Evolutionary conservation across 805 yeast species (phyloP).

Genomic region (Ogataea paraovalis): DNA sequence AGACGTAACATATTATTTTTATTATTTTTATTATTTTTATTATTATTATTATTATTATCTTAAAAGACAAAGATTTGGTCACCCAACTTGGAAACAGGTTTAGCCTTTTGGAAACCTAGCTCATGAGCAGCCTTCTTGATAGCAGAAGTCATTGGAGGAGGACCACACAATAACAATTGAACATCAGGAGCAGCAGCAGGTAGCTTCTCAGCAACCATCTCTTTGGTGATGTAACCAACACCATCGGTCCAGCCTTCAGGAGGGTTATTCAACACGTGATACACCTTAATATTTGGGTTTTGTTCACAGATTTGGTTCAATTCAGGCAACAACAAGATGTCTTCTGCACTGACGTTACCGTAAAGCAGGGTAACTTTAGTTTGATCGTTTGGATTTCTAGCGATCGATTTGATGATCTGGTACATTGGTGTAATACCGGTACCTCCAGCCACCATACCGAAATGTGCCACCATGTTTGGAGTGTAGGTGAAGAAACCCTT

Average conservation of each 20-base stretch:
- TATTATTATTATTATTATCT: too few species aligned
- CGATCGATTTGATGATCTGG: conserved; percentile 82
- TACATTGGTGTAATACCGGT: conserved; percentile 98
- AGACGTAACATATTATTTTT: too few species aligned
- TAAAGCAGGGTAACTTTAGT: conserved; percentile 73
- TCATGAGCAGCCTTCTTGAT: conserved; percentile 72
- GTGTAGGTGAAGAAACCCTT: conserved; percentile 82
- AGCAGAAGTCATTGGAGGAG: conserved; percentile 87
- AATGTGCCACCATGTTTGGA: conserved; percentile 67
- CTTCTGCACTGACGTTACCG: conserved; percentile 77
- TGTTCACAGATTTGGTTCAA: conserved; percentile 59
- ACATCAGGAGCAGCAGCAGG: conserved; percentile 58
- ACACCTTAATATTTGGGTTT: conserved; percentile 60
- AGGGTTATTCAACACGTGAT: conserved; percentile 73
- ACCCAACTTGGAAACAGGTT: conserved; percentile 83
- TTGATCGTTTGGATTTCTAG: conserved; percentile 68
- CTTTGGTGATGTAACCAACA: conserved; percentile 76
- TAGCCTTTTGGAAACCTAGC: conserved; percentile 79
- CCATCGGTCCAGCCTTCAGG: conserved; percentile 73
- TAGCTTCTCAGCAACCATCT: conserved; percentile 57
- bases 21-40: too few species aligned
- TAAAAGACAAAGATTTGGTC: conserved; percentile 88
- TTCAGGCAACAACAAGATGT: conserved; percentile 76
- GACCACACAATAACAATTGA: conserved; percentile 86
- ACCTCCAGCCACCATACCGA: conserved; percentile 95